Conservation (phyloP, 2,329 filamentous ascomycete species). For the Phialophora tarda region DNA sequence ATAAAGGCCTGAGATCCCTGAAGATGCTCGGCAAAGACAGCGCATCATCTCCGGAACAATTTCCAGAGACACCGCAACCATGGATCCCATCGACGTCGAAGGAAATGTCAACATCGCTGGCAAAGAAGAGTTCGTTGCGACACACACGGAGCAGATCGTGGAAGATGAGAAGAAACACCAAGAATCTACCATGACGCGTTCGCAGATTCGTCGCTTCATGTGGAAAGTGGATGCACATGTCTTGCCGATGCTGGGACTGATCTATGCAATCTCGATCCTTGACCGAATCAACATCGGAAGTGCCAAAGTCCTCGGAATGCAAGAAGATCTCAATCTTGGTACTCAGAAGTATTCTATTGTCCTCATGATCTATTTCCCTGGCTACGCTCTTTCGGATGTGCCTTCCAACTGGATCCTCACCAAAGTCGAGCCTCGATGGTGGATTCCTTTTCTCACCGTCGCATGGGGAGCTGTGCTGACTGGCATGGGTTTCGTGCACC, state of each 20-base stretch:
- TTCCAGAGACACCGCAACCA: constrained; percentile 3
- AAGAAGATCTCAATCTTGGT: constrained; percentile 22
- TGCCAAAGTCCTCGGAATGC: constrained; percentile 31
- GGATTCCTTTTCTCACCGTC: constrained; percentile 22
- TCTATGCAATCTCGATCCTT: constrained; percentile 24
- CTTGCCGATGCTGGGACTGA: constrained; percentile 20
- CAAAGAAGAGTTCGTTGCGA: constrained; percentile 16
- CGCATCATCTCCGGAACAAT: not conserved
- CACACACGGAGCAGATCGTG: constrained; percentile 18
- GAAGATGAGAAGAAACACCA: constrained; percentile 21
- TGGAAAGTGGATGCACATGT: constrained; percentile 18
- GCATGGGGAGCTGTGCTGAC: constrained; percentile 16
- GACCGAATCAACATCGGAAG: constrained; percentile 29
- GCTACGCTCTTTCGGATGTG: constrained; percentile 14
- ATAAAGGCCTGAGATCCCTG: not conserved
- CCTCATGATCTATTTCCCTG: constrained; percentile 28
- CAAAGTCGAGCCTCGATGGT: constrained; percentile 19
- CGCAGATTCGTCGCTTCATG: constrained; percentile 24
- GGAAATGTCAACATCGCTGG: constrained; percentile 20
- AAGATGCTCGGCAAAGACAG: not conserved
- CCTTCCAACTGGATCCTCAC: constrained; percentile 28
- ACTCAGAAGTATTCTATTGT: constrained; percentile 20
- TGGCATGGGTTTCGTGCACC: constrained; percentile 25
- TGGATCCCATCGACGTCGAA: constrained; percentile 25
- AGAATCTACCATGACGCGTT: constrained; percentile 6